Base-by-base conservation (phyloP, 305 asterid genomes). In the Nicotiana rustica region DNA sequence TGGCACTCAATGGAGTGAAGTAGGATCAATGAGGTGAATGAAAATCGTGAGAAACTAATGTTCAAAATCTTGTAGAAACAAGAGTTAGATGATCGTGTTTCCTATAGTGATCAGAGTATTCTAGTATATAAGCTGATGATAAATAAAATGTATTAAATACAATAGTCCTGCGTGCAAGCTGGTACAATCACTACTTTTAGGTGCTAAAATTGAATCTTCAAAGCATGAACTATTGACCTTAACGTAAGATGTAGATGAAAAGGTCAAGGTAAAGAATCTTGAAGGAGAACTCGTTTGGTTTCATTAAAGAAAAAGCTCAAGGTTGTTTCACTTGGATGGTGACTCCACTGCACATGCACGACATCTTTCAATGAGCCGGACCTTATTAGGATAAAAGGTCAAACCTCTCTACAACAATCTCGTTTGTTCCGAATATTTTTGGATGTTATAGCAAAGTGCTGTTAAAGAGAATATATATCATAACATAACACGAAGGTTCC, bases 321-420 rank as follows among this genome's bases (percentile, higher is more conserved):
- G 55, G 9, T 75, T 75, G 65, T 4, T 75, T 75, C 17, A 75
- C 65, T 75, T 52, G 80, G 80, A 75, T 4, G 79, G 80, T 52
- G 80, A 52, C 80, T 29, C 29, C 25, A 52, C 5, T 52, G 80
- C 80, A 75, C 29, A 29, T 75, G 80, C 80, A 29, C 33, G 47
- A 29, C 17, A 25, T 25, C 67, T 18, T 61, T 61, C 67, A 61
- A 61, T 61, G 67, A 61, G 64, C 25, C 64, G 12, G 65, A 19
- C n/a, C 18, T 75, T 7, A 52, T 52, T 7, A 75, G 49, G 25
- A 75, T 75, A 25, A n/a, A n/a, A n/a, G n/a, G n/a, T n/a, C n/a
- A n/a, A n/a, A n/a, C n/a, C n/a, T n/a, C n/a, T n/a, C n/a, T n/a
- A n/a, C n/a, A n/a, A n/a, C n/a, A n/a, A n/a, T n/a, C n/a, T n/a